Base-by-base conservation (phyloP, 1,284 basidiomycete genomes). In the Sanguinoderma infundibulare region DNA sequence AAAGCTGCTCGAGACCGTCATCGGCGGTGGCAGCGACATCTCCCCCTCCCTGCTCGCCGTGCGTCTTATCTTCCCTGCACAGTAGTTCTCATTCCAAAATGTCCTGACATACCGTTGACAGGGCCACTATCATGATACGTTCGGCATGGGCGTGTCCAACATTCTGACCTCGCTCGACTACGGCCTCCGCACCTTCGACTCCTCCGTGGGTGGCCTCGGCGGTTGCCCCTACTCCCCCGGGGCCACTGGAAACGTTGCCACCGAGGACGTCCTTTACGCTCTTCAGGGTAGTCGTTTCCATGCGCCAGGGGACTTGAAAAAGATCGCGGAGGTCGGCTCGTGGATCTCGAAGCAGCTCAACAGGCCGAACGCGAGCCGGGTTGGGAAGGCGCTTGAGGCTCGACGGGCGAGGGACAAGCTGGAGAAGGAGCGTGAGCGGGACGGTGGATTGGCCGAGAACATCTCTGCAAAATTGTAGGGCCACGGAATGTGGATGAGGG, bases 211-310 rank as follows among this genome's bases (percentile, higher is more conserved):
- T 5, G 95, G 96, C 0, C 84, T 98, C 0, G 96, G 96, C 2
- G 95, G 96, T 14, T 98, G 96, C 71, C 96, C 96, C 1, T 98
- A 96, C 76, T 95, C 95, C 0, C 96, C 96, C 0, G 96, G 96
- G 1, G 95, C 95, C 5, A 96, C 93, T 0, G 95, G 95, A n/a
- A 96, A 96, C 69, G 92, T 96, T 28, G 90, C 93, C 0, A 96
- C 94, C 0, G 95, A 97, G 72, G 94, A 96, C 68, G 87, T 97
- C 0, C 81, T 98, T 3, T 95, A 97, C 68, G 91, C 92, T 0
- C 81, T 98, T 5, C 85, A 88, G 52, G 86, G 82, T 26, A 87
- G 89, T 6, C 82, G 82, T 1, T 96, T 92, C 76, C 75, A 83
- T 15, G 88, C 94, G 0, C 83, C 82, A 0, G 85, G 87, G 0